Evolutionary conservation across 2,329 filamentous ascomycete genomes (phyloP), one percentile per base, ranked within the genome.

Genomic region (Lachnellula subtilissima): DNA sequence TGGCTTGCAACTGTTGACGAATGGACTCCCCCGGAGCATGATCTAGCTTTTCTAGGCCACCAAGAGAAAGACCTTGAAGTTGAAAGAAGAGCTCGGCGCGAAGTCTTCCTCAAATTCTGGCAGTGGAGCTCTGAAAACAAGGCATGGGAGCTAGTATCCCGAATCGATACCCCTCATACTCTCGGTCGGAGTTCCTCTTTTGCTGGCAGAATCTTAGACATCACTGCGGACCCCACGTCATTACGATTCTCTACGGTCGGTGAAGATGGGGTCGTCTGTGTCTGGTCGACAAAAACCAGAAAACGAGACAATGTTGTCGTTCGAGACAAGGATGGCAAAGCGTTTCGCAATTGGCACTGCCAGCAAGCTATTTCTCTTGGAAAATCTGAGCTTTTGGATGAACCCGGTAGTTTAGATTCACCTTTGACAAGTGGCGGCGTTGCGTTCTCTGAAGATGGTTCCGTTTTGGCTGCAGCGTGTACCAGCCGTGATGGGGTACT

Each of bases 1-100:
- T 97, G 93, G 92, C 80, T 99, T 55, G 92, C 88, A 4, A 97
- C 91, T 1, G 82, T 96, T 1, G 94, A 99, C 69, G 89, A 92
- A 67, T 99, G 94, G 94, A 80, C 81, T 51, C 91, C 91, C 1
- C 84, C 89, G 9, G 74, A 76, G 12, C 76, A 81, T 57, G 91
- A 97, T 67, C 73, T 89, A 14, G 79, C 82, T 40, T 79, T 80
- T 54, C 71, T 88, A 8, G 75, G 76, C 52, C 74, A 80, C 59
- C 68, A 76, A 19, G 73, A 71, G 42, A 72, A 69, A n/a, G 68
- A 71, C 52, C 72, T 67, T 59, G 75, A 73, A 62, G 78, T 74
- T 51, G 78, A 82, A 55, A 72, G 76, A 32, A 73, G 74, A 35
- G 78, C 79, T 59, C 78, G 76, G 59, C 80, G 80, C 45, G 93